Conservation (phyloP, 441 rosid genomes). For the Erodium trifolium region DNA sequence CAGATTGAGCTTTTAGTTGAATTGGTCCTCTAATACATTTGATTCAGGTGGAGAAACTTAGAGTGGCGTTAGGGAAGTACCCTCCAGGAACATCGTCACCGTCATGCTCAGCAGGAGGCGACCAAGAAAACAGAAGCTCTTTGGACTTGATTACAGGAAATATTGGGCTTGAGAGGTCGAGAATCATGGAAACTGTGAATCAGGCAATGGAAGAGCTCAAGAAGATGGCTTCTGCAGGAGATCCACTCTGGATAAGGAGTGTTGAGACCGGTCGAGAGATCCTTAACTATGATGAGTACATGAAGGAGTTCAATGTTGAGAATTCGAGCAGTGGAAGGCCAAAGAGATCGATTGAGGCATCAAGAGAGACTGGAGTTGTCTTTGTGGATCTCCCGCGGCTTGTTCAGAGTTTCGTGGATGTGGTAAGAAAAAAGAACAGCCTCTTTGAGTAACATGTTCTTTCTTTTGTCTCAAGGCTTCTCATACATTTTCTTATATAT, state of each 20-base stretch:
- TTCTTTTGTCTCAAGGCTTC: no score
- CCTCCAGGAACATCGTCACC: constrained; percentile 22
- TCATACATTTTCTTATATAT: not conserved
- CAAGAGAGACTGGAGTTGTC: constrained; percentile 70
- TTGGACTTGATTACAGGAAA: constrained; percentile 68
- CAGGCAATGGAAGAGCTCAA: constrained; percentile 74
- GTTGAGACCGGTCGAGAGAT: constrained; percentile 87
- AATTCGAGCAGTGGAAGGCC: constrained; percentile 24
- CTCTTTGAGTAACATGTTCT: no score
- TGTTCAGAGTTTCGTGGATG: constrained; percentile 76
- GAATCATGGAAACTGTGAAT: constrained; percentile 59
- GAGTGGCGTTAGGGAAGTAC: constrained; percentile 48
- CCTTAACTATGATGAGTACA: constrained; percentile 82
- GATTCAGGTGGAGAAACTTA: constrained; percentile 54
- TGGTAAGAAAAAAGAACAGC: constrained; percentile 32
- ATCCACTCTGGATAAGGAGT: constrained; percentile 83
- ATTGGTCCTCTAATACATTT: no score
- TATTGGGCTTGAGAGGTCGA: constrained; percentile 66
- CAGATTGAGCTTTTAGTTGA: no score
- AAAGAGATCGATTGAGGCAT: constrained; percentile 72
- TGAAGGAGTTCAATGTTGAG: constrained; percentile 55
- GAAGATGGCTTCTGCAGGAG: constrained; percentile 65
- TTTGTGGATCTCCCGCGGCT: constrained; percentile 73
- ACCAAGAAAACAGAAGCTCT: constrained; percentile 54
- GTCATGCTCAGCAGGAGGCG: constrained; percentile 58